phyloP scores from a whole-genome alignment of 768 basidiomycete genomes.

The Suillus brevipes region DNA sequence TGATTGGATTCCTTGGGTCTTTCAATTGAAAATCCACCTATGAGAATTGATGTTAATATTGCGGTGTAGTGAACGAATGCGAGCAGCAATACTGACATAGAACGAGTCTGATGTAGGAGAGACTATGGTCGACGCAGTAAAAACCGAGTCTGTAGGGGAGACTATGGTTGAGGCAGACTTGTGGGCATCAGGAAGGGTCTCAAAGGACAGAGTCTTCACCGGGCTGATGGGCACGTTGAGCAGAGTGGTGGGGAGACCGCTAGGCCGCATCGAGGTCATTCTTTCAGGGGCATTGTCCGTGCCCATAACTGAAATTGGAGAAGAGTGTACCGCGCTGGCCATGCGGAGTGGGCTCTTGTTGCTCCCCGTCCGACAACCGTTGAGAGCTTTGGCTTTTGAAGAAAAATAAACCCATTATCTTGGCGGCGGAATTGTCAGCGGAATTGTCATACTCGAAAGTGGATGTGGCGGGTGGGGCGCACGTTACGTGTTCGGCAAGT shows the following conservation, averaged over 20 bases:
- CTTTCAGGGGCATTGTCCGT: neutral
- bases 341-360: neutral
- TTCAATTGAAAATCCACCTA: conserved; percentile 40
- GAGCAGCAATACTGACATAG: conserved; percentile 14
- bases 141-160: conserved; percentile 14
- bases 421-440: neutral
- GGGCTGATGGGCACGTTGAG: conserved; percentile 2
- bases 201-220: neutral
- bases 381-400: neutral
- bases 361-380: neutral
- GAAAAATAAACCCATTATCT: neutral
- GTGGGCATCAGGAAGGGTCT: conserved; percentile 12
- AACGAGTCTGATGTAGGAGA: conserved; percentile 9
- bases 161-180: conserved; percentile 8
- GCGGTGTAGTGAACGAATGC: neutral
- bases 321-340: neutral
- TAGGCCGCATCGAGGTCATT: neutral
- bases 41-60: neutral
- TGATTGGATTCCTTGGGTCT: conserved; percentile 40
- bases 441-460: neutral
- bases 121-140: neutral
- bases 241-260: neutral
- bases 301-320: neutral
- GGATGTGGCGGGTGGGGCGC: neutral
- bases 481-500: neutral